Base-by-base conservation (phyloP, 2,329 filamentous ascomycete species). In the Colletotrichum musicola region DNA sequence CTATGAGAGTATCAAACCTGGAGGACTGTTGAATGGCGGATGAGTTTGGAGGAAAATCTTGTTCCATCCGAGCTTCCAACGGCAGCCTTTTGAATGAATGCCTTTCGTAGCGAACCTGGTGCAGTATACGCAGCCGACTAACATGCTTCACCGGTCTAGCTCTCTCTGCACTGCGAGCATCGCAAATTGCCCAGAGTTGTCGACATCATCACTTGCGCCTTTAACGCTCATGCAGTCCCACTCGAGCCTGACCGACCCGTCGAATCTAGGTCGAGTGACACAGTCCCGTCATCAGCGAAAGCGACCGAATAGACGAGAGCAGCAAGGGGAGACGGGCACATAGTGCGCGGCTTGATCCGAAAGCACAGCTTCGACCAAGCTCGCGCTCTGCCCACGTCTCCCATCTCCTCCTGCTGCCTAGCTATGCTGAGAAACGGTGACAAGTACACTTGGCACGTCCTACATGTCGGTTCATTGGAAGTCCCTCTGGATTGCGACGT, bases 141-240 rank as follows among this genome's bases (percentile, higher is more conserved):
- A 22, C 6, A 44, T 20, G 30, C 49, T 50, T 12, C 30, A 35
- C 20, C 46, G 53, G 38, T 18, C 25, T n/a, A 30, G 47, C 22
- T 40, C 27, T 12, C 50, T n/a, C 27, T 25, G n/a, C 12, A 46
- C 42, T 56, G 44, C 10, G 55, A 46, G 40, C 13, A 6, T 42
- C 14, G 30, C 30, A 55, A 51, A 22, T 46, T 4, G 44, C 50
- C 44, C 18, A 42, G 38, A 60, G 67, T 54, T 68, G 69, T 68
- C 58, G 47, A 59, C 68, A 70, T 70, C 68, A 70, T 70, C 64
- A 68, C 58, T 70, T 51, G 13, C 59, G 63, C 68, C 63, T 54
- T 53, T 13, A 63, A 58, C 53, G 64, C 42, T 59, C 64, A 46
- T 22, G 18, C 27, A 60, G 16, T 18, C 57, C 66, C 66, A 65